These are phyloP conservation scores for Tulasnella sp. DNA, from an alignment of 768 basidiomycete species.

Conservation along the genomic window DNA sequence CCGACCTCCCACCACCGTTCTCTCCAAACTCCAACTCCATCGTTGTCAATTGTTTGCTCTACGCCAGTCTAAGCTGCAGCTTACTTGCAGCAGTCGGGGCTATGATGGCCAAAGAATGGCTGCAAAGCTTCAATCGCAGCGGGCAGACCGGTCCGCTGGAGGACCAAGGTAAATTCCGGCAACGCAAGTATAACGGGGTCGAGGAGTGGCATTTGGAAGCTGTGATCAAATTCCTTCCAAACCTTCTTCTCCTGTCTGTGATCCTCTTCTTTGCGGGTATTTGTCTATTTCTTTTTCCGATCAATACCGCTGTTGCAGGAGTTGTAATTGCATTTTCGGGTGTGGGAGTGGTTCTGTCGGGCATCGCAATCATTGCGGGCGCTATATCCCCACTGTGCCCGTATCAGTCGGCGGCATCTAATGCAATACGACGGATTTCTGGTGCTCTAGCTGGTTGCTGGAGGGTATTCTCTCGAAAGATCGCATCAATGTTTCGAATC, in stretches of 20 bases:
- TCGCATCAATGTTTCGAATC: no score
- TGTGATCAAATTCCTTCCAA: background rate
- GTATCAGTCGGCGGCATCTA: background rate
- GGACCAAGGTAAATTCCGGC: background rate
- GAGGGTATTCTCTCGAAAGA: background rate
- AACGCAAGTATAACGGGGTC: background rate
- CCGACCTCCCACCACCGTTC: no score
- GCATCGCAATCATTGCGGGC: background rate
- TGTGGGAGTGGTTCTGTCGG: background rate
- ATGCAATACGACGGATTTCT: no score
- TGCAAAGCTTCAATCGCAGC: background rate
- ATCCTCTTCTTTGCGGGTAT: slow-evolving; percentile 11
- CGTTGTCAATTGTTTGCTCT: no score
- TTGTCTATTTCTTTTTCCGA: background rate
- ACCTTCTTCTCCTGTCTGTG: background rate
- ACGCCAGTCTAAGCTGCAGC: no score
- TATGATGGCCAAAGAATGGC: slow-evolving; percentile 15
- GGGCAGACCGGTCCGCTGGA: slow-evolving; percentile 15
- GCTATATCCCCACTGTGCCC: background rate
- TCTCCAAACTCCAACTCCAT: no score
- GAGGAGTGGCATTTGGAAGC: slow-evolving; percentile 13
- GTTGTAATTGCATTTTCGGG: slow-evolving; percentile 12
- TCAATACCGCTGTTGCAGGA: slow-evolving; percentile 5
- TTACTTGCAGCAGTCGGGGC: no score
- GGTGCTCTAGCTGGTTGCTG: background rate